phyloP scores from a whole-genome alignment of 768 basidiomycete genomes.

The Russula emetica region DNA sequence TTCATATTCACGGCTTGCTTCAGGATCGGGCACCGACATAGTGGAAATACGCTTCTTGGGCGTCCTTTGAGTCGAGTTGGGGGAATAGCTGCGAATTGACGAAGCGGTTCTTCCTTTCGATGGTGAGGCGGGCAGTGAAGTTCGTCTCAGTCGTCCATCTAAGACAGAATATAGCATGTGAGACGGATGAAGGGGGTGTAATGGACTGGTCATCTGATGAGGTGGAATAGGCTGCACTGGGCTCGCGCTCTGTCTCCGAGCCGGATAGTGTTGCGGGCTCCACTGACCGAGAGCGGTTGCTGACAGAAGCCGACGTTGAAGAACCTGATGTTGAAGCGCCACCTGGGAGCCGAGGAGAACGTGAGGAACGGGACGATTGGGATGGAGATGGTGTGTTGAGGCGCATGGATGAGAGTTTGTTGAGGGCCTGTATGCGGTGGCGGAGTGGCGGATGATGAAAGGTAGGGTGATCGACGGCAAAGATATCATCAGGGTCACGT shows the following conservation, averaged over 20 bases:
- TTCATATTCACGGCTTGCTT: constrained; percentile 29
- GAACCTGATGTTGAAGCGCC: constrained; percentile 32
- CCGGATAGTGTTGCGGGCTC: constrained; percentile 46
- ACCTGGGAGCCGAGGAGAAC: constrained; percentile 30
- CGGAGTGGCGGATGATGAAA: not conserved
- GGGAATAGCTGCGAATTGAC: constrained; percentile 35
- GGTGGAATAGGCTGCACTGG: constrained; percentile 28
- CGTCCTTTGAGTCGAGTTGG: constrained; percentile 39
- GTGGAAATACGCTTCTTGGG: constrained; percentile 44
- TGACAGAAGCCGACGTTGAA: constrained; percentile 31
- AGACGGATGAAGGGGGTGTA: constrained; percentile 37
- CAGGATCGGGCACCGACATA: constrained; percentile 31
- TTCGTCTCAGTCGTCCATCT: constrained; percentile 41
- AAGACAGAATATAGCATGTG: constrained; percentile 26
- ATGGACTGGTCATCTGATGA: constrained; percentile 41
- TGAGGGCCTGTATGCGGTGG: constrained; percentile 22
- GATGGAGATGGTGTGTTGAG: constrained; percentile 53
- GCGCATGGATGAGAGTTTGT: constrained; percentile 58
- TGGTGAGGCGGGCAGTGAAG: constrained; percentile 48
- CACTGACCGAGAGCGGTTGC: constrained; percentile 36
- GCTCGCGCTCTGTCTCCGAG: constrained; percentile 80
- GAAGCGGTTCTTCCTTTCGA: constrained; percentile 30
- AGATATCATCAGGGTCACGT: not conserved
- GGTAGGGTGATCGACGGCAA: not conserved
- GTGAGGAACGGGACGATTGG: constrained; percentile 37